Conservation (phyloP, 2,329 filamentous ascomycete species). For the Aspergillus awamori region DNA sequence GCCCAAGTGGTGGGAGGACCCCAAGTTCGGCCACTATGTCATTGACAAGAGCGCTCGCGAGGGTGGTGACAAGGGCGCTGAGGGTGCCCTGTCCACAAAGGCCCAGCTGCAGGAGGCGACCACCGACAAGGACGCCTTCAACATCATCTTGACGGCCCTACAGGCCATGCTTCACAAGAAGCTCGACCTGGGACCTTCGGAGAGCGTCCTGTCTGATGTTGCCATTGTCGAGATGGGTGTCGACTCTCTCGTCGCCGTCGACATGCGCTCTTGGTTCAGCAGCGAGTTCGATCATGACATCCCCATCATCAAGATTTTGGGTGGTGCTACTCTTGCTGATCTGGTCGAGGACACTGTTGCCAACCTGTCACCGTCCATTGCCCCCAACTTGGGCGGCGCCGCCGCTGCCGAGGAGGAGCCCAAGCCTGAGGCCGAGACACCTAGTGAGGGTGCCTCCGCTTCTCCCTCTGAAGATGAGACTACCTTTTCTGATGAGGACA, state of each 20-base stretch:
- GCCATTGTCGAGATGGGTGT: neutral
- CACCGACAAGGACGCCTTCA: neutral
- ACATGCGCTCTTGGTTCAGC: slow-evolving; percentile 8
- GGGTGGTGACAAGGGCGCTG: too few relatives aligned
- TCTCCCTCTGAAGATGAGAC: too few relatives aligned
- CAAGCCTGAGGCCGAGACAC: neutral
- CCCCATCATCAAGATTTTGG: neutral
- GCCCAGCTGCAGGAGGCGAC: neutral
- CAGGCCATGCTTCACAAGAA: neutral
- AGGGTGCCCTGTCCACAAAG: neutral
- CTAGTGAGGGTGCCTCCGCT: neutral
- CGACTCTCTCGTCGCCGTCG: slow-evolving; percentile 8
- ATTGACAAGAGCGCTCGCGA: neutral
- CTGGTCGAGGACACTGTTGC: neutral
- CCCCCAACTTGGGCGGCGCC: neutral
- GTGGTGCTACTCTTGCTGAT: neutral
- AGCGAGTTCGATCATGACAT: slow-evolving; percentile 3
- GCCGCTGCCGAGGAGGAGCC: neutral
- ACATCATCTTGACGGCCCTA: neutral
- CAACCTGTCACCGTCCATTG: neutral
- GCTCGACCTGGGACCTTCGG: neutral
- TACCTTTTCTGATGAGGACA: too few relatives aligned
- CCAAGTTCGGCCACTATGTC: neutral
- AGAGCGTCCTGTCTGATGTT: neutral
- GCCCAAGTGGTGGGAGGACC: neutral